These are phyloP conservation scores for Candida sanyaensis DNA, from an alignment of 1,139 yeast genomes.

Conservation along the genomic window DNA sequence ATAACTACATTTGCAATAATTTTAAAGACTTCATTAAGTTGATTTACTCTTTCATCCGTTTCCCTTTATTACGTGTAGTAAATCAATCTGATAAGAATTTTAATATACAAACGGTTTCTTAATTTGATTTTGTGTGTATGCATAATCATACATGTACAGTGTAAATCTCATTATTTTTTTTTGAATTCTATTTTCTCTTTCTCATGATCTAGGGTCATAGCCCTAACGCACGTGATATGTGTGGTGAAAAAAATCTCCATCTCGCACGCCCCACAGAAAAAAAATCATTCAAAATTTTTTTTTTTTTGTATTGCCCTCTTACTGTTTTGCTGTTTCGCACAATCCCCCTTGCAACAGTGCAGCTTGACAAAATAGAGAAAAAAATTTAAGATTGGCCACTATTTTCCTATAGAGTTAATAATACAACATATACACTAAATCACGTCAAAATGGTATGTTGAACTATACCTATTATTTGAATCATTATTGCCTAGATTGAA, in stretches of 20 bases:
- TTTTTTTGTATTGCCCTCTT: too few species aligned
- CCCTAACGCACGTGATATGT: conserved; percentile 4
- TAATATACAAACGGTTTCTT: neutral
- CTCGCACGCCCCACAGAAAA: conserved; percentile 1
- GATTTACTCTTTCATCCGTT: too few species aligned
- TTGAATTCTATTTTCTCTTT: neutral
- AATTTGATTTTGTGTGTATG: neutral
- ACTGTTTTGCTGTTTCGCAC: too few species aligned
- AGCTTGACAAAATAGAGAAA: conserved; percentile 1
- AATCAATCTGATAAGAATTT: too few species aligned
- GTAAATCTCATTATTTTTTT: neutral
- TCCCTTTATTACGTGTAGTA: too few species aligned
- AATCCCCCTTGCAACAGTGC: neutral
- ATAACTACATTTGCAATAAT: conserved; percentile 26
- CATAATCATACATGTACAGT: neutral
- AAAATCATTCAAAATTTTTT: conserved; percentile 1
- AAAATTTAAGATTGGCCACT: conserved; percentile 5
- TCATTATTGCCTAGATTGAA: neutral
- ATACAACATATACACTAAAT: conserved; percentile 15
- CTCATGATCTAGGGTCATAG: conserved; percentile 7
- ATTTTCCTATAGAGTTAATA: conserved; percentile 4
- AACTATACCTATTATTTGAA: neutral
- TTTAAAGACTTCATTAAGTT: conserved; percentile 13
- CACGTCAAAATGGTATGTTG: conserved; percentile 25
- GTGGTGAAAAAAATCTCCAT: neutral